Conservation (phyloP, 805 yeast species). For the Barnettozyma salicaria region DNA sequence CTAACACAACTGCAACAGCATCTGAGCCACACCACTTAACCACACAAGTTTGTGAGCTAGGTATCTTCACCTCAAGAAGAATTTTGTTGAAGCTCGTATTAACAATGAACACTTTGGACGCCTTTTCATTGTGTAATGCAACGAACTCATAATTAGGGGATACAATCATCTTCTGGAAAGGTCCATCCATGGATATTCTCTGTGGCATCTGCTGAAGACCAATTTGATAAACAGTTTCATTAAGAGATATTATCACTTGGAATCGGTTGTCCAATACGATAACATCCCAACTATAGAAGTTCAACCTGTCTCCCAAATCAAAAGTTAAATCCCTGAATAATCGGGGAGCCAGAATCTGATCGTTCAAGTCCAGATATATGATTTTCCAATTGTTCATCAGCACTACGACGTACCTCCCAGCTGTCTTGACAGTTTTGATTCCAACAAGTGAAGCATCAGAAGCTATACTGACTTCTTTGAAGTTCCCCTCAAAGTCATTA, state of each 20-base stretch:
- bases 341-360: slow-evolving; percentile 25
- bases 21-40: slow-evolving; percentile 81
- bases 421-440: slow-evolving; percentile 34
- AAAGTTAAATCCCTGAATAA: slow-evolving; percentile 18
- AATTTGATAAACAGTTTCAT: slow-evolving; percentile 9
- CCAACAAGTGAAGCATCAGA: slow-evolving; percentile 28
- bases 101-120: slow-evolving; percentile 43
- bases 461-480: slow-evolving; percentile 36
- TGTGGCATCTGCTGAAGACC: slow-evolving; percentile 8
- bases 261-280: slow-evolving; percentile 12
- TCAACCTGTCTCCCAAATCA: slow-evolving; percentile 6
- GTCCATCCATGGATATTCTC: slow-evolving; percentile 40
- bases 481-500: slow-evolving; percentile 61
- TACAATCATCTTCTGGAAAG: slow-evolving; percentile 35
- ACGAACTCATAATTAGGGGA: slow-evolving; percentile 56
- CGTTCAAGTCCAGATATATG: slow-evolving; percentile 33
- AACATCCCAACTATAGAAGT: slow-evolving; percentile 22
- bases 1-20: slow-evolving; percentile 56
- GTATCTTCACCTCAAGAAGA: slow-evolving; percentile 24
- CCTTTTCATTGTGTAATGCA: slow-evolving; percentile 38
- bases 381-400: slow-evolving; percentile 37
- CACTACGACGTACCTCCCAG: slow-evolving; percentile 40
- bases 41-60: slow-evolving; percentile 38
- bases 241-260: slow-evolving; percentile 14
- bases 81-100: slow-evolving; percentile 32